A percentile compares a stretch with the other conserved stretches of the same genome.
Conservation (phyloP, 2,329 filamentous ascomycete species). For the Venturia effusa region DNA sequence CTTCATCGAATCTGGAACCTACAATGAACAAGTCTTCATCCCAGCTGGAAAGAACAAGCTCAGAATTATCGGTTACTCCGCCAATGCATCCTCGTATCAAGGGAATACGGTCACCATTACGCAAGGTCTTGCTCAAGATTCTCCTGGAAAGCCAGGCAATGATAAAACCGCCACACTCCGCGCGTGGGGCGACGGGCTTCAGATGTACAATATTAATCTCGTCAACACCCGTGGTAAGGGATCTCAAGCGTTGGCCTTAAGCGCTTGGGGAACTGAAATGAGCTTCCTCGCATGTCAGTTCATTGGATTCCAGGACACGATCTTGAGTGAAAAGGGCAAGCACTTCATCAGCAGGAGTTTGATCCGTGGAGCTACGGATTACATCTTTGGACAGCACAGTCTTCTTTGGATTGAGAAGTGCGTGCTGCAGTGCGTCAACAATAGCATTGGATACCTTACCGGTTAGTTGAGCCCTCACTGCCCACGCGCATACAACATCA, state of each 20-base stretch:
- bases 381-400: constrained; percentile 47
- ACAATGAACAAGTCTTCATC: constrained; percentile 50
- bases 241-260: constrained; percentile 43
- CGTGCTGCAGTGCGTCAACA: constrained; percentile 36
- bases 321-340: constrained; percentile 29
- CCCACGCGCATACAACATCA: neutral
- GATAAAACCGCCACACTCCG: constrained; percentile 44
- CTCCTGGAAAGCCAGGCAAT: constrained; percentile 34
- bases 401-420: constrained; percentile 41
- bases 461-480: constrained; percentile 20
- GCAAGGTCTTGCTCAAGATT: constrained; percentile 34
- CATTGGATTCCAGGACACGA: constrained; percentile 47
- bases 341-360: constrained; percentile 46
- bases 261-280: constrained; percentile 39
- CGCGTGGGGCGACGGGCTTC: constrained; percentile 39
- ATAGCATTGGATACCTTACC: constrained; percentile 34
- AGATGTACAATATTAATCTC: constrained; percentile 53
- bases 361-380: constrained; percentile 49
- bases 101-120: constrained; percentile 49
- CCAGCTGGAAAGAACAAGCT: constrained; percentile 36
- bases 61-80: constrained; percentile 49
- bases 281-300: constrained; percentile 48
- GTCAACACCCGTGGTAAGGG: constrained; percentile 39
- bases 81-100: constrained; percentile 39
- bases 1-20: constrained; percentile 51